These are phyloP conservation scores for Metarhizium anisopliae DNA, from an alignment of 2,329 filamentous ascomycete species.

Conservation along the genomic window DNA sequence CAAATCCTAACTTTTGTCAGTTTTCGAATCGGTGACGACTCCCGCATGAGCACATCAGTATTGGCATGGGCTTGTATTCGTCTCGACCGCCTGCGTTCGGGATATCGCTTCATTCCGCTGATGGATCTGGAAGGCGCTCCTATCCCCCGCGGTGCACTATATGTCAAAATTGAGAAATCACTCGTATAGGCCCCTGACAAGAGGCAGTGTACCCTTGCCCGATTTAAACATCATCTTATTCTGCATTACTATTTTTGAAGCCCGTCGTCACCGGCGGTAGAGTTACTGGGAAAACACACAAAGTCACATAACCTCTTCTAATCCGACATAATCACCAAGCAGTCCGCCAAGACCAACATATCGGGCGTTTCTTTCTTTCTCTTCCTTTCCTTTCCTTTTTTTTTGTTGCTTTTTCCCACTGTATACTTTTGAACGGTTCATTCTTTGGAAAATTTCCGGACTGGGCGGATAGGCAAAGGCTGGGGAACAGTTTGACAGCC, in stretches of 20 bases:
- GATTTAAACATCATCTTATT: too few species aligned
- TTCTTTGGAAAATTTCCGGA: background rate
- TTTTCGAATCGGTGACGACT: conserved; percentile 45
- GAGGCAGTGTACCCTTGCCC: background rate
- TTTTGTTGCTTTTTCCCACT: background rate
- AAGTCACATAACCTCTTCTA: background rate
- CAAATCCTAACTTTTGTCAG: conserved; percentile 23
- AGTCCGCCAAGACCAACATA: background rate
- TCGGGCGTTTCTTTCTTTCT: background rate
- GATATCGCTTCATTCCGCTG: conserved; percentile 46
- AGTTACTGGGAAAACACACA: background rate
- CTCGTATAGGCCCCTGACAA: background rate
- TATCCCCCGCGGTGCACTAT: conserved; percentile 36
- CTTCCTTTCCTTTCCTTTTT: background rate
- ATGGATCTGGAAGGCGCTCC: conserved; percentile 35
- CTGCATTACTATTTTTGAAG: background rate
- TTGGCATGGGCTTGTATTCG: conserved; percentile 51
- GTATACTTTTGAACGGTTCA: background rate
- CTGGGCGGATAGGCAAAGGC: background rate
- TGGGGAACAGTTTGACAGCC: background rate
- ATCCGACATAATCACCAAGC: background rate
- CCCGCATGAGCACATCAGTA: conserved; percentile 26
- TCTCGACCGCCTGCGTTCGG: conserved; percentile 45
- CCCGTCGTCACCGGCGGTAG: background rate
- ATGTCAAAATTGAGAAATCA: conserved; percentile 44